Conservation (phyloP, 1,139 yeast species). For the Magnusiomyces sp. region DNA sequence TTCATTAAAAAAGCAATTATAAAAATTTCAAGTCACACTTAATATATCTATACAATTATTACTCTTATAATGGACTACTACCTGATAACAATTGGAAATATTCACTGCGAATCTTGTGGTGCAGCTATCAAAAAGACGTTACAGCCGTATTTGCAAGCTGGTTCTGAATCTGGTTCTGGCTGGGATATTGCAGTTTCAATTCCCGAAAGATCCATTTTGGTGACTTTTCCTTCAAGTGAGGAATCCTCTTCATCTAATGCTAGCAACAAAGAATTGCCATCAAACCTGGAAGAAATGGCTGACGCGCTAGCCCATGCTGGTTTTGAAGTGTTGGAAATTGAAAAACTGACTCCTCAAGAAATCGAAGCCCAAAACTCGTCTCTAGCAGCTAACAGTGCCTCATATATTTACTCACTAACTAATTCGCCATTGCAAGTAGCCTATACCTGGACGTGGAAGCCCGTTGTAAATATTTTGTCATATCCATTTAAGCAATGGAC, state of each 20-base stretch:
- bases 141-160: conserved; percentile 2
- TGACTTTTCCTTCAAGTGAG: conserved; percentile 4
- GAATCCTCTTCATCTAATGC: no score
- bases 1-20: no score
- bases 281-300: neutral
- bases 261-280: no score
- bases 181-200: conserved; percentile 7
- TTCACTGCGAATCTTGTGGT: conserved; percentile 13
- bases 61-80: conserved; percentile 14
- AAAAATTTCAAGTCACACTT: no score
- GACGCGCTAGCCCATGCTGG: conserved; percentile 21
- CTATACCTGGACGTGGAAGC: conserved; percentile 8
- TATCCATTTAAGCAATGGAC: no score
- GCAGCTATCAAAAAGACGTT: conserved; percentile 2
- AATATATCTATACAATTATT: no score
- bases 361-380: conserved; percentile 17
- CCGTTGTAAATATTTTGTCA: conserved; percentile 1
- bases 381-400: conserved; percentile 15
- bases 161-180: conserved; percentile 1
- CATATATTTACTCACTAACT: conserved; percentile 11
- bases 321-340: conserved; percentile 24
- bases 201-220: conserved; percentile 5
- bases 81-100: conserved; percentile 10
- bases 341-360: conserved; percentile 13
- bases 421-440: conserved; percentile 8